phyloP scores from a whole-genome alignment of 129 eudicot genomes.

The Flaveria linearis region DNA sequence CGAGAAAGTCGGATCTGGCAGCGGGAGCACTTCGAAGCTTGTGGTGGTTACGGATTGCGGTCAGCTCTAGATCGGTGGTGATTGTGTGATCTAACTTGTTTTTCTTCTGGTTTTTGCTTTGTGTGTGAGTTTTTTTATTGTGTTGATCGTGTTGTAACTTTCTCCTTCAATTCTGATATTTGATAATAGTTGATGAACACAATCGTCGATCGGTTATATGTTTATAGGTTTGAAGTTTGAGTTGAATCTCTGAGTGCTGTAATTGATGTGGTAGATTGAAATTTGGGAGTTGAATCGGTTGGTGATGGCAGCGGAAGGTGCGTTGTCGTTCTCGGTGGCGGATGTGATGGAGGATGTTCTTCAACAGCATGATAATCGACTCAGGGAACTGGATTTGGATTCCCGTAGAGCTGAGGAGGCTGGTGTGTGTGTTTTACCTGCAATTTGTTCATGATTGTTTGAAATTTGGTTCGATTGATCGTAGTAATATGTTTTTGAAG shows the following conservation, averaged over 20 bases:
- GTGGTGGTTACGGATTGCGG: too few species aligned
- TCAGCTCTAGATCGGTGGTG: too few species aligned
- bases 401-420: slow-evolving; percentile 97
- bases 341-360: slow-evolving; percentile 96
- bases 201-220: neutral
- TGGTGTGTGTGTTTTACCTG: slow-evolving; percentile 40
- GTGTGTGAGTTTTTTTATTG: too few species aligned
- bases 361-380: slow-evolving; percentile 74
- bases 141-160: slow-evolving; percentile 3
- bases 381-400: slow-evolving; percentile 75
- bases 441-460: slow-evolving; percentile 1
- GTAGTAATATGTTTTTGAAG: neutral
- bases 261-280: slow-evolving; percentile 24
- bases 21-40: too few species aligned
- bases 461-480: neutral
- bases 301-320: slow-evolving; percentile 56
- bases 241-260: neutral
- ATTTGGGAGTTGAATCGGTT: slow-evolving; percentile 22
- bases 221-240: neutral
- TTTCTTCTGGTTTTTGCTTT: too few species aligned
- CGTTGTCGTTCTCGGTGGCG: slow-evolving; percentile 69
- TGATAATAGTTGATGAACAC: slow-evolving; percentile 5
- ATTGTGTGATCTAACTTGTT: too few species aligned
- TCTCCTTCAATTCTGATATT: slow-evolving; percentile 28
- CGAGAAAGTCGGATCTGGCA: too few species aligned